Percentiles rank a stretch among this genome's conserved stretches.
Evolutionary conservation across 202 grass and related monocot genomes (phyloP).

Genomic region (Dendrocalamus latiflorus): DNA sequence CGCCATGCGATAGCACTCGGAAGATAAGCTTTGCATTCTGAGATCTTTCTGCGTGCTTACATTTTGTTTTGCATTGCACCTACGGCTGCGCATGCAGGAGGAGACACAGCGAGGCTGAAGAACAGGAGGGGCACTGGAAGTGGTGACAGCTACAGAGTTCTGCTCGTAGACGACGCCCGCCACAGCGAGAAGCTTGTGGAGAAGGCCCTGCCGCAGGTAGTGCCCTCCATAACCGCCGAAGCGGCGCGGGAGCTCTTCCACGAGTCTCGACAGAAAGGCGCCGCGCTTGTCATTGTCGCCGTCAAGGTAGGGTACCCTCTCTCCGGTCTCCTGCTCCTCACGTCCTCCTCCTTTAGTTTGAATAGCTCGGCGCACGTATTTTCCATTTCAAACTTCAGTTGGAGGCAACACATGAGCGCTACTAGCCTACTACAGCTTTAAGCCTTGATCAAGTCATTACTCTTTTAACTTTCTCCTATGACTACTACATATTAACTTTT

Average conservation of each 20-base stretch:
- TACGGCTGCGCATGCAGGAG: neutral
- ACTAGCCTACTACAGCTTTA: neutral
- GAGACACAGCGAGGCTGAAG: conserved; percentile 46
- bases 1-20: too few species aligned
- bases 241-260: conserved; percentile 51
- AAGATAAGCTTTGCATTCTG: neutral
- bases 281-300: conserved; percentile 56
- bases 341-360: neutral
- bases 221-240: conserved; percentile 51
- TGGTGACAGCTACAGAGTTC: conserved; percentile 65
- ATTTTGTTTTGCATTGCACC: neutral
- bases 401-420: neutral
- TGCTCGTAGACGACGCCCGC: conserved; percentile 65
- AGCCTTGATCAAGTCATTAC: neutral
- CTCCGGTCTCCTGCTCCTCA: neutral
- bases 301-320: conserved; percentile 39
- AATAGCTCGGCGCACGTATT: neutral
- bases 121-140: conserved; percentile 45
- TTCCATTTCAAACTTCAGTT: neutral
- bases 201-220: conserved; percentile 57
- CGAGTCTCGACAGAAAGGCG: conserved; percentile 54
- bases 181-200: conserved; percentile 65
- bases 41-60: neutral
- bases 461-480: neutral
- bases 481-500: neutral